These are phyloP conservation scores for Alternaria hordeiaustralica DNA, from an alignment of 2,329 filamentous ascomycete species.

Conservation along the genomic window DNA sequence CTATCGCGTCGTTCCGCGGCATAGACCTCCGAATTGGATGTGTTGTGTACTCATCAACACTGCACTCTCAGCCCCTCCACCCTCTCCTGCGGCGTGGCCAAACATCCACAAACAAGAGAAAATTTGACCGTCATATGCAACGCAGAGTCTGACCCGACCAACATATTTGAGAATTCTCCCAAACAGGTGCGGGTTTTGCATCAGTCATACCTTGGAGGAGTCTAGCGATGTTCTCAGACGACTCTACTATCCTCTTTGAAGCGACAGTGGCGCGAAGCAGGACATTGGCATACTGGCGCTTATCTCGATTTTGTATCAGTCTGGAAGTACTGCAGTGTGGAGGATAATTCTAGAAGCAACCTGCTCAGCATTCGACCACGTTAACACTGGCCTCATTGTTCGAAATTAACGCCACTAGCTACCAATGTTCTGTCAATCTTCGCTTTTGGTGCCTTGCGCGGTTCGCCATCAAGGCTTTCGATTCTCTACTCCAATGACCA, in stretches of 20 bases:
- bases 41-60: not conserved
- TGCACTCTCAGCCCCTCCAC: not conserved
- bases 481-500: not conserved
- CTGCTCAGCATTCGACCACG: not conserved
- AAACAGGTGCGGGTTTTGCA: not conserved
- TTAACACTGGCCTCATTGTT: not conserved
- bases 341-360: not conserved
- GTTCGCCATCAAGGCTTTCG: not conserved
- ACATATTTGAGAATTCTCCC: not conserved
- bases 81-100: not conserved
- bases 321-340: not conserved
- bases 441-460: not conserved
- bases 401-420: not conserved
- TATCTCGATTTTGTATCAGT: not conserved
- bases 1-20: too few relatives aligned
- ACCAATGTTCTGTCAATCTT: not conserved
- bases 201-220: not conserved
- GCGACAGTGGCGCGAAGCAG: not conserved
- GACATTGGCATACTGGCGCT: not conserved
- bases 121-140: not conserved
- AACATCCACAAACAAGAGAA: not conserved
- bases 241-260: not conserved
- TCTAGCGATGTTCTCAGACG: not conserved
- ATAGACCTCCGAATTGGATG: not conserved
- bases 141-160: not conserved